Evolutionary conservation across 1,284 basidiomycete species (phyloP).

Genomic region (Bondarzewia mesenterica): DNA sequence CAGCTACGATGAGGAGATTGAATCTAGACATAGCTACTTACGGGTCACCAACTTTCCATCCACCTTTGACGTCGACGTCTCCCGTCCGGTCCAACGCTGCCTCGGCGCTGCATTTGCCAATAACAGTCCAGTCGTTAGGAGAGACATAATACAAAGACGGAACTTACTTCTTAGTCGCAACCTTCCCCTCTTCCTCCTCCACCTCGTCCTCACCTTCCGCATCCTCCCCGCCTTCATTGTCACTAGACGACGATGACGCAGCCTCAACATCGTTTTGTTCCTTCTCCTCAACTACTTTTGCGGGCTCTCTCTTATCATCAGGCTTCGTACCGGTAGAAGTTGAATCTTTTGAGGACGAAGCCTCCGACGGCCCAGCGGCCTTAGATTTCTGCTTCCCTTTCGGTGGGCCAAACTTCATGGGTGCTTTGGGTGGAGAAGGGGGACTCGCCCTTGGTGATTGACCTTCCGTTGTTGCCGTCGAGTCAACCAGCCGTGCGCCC

Average conservation of each 20-base stretch:
- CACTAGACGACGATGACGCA: slow-evolving; percentile 15
- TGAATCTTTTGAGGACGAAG: not conserved
- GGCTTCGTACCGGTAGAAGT: not conserved
- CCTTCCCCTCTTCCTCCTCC: slow-evolving; percentile 37
- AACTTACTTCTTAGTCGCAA: slow-evolving; percentile 56
- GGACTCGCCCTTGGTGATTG: not conserved
- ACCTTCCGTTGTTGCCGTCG: not conserved
- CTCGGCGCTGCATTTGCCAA: slow-evolving; percentile 49
- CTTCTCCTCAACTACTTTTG: not conserved
- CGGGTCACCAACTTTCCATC: slow-evolving; percentile 86
- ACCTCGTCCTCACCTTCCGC: slow-evolving; percentile 41
- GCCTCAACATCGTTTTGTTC: slow-evolving; percentile 13
- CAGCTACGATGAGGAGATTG: not conserved
- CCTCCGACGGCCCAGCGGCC: not conserved
- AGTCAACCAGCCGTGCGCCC: no score
- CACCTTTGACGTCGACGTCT: slow-evolving; percentile 75
- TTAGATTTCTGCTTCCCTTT: slow-evolving; percentile 7
- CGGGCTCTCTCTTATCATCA: slow-evolving; percentile 1
- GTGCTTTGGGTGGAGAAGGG: not conserved
- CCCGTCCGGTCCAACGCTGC: slow-evolving; percentile 52
- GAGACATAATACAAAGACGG: no score
- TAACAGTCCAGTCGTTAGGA: not conserved
- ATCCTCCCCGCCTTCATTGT: slow-evolving; percentile 42
- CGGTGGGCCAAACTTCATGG: not conserved
- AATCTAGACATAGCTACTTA: slow-evolving; percentile 33